Percentiles rank a stretch among this genome's conserved stretches.
phyloP scores from a whole-genome alignment of 305 asterid genomes.

The Ilex paraguariensis region DNA sequence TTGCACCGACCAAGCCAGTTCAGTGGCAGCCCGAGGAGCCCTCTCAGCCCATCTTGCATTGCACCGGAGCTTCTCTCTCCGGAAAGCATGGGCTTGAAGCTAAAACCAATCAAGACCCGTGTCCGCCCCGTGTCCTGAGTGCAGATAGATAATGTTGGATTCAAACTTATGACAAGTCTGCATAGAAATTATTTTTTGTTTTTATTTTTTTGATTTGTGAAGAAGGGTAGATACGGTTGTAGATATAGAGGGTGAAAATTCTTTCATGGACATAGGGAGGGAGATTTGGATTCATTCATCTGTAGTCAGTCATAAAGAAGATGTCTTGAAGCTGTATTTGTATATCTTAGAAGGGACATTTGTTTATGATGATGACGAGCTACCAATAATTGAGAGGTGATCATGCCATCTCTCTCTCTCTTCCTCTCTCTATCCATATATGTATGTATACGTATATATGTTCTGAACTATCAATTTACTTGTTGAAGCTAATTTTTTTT shows the following conservation, averaged over 20 bases:
- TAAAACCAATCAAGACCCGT: slow-evolving; percentile 77
- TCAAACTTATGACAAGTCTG: slow-evolving; percentile 32
- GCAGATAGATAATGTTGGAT: slow-evolving; percentile 18
- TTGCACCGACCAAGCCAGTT: slow-evolving; percentile 45
- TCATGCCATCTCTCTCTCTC: too few relatives aligned
- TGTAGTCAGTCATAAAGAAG: slow-evolving; percentile 31
- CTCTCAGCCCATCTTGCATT: slow-evolving; percentile 65
- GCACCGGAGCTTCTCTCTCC: slow-evolving; percentile 79
- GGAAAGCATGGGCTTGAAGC: slow-evolving; percentile 80
- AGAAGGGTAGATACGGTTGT: slow-evolving; percentile 31
- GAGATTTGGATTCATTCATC: slow-evolving; percentile 45
- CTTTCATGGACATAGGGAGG: slow-evolving; percentile 49
- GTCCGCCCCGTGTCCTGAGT: slow-evolving; percentile 14
- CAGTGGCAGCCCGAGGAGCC: slow-evolving; percentile 71
- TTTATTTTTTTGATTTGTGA: slow-evolving; percentile 8
- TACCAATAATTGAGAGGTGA: too few relatives aligned
- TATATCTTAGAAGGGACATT: too few relatives aligned
- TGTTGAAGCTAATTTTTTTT: too few relatives aligned
- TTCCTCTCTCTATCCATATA: too few relatives aligned
- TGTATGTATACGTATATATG: too few relatives aligned
- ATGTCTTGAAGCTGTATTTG: slow-evolving; percentile 7
- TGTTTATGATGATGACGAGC: too few relatives aligned
- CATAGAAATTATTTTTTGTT: slow-evolving; percentile 17
- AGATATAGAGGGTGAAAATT: slow-evolving; percentile 37
- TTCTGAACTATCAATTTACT: too few relatives aligned